A percentile compares a stretch with the other conserved stretches of the same genome.
Conservation (phyloP, 768 basidiomycete species). For the Suillus alpinus region DNA sequence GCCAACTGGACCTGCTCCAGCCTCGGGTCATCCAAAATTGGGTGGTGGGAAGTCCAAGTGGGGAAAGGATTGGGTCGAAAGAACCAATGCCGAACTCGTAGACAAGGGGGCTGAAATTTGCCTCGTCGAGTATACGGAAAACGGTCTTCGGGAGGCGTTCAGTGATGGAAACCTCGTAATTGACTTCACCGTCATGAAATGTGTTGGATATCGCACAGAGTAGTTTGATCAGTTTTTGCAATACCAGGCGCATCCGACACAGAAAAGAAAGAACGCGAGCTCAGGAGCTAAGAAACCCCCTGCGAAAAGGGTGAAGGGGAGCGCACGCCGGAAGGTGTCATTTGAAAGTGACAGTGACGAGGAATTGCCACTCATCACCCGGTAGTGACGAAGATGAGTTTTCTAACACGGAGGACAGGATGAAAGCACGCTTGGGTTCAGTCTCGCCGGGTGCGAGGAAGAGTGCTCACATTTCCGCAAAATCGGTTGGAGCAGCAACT, state of each 20-base stretch:
- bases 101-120: not conserved
- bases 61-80: slow-evolving; percentile 7
- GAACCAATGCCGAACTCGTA: not conserved
- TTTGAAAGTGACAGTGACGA: slow-evolving; percentile 10
- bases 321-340: not conserved
- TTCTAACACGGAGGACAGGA: not conserved
- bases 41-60: not conserved
- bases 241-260: slow-evolving; percentile 12
- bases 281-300: not conserved
- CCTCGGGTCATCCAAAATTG: slow-evolving; percentile 7
- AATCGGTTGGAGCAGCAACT: too few relatives aligned
- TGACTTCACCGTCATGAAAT: slow-evolving; percentile 17
- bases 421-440: not conserved
- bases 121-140: slow-evolving; percentile 6
- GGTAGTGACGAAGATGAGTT: slow-evolving; percentile 15
- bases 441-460: not conserved
- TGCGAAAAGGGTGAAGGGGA: not conserved
- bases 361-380: not conserved
- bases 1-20: slow-evolving; percentile 10
- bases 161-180: slow-evolving; percentile 16
- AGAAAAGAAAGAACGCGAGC: not conserved
- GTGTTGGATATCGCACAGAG: slow-evolving; percentile 19
- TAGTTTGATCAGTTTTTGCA: slow-evolving; percentile 17
- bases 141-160: slow-evolving; percentile 11
- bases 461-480: not conserved